Evolutionary conservation across 2,329 filamentous ascomycete genomes (phyloP), one percentile per base, ranked within the genome.

Genomic region (Trichoderma guizhouense): DNA sequence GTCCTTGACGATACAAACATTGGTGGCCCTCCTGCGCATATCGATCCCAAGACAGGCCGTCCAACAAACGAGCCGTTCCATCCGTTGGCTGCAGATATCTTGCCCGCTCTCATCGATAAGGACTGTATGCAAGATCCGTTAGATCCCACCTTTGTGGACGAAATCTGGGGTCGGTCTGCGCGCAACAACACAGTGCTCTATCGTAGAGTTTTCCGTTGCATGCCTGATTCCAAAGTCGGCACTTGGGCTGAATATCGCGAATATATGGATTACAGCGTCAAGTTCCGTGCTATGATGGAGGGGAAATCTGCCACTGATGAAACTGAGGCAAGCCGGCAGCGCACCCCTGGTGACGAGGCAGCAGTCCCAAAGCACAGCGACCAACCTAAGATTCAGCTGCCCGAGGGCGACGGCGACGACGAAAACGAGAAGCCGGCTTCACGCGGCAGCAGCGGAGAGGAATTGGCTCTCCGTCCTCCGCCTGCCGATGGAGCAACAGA

Each of bases 141-240:
- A 53, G 91, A 91, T 72, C 88, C 93, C 69, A 84, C 87, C 1
- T 99, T 99, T 82, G 93, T 93, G 79, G 89, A 96, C 60, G 93
- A 97, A 74, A 90, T 93, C 2, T 99, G 97, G 97, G 91, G 92
- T 75, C 87, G 90, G 21, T 90, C 94, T 68, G 96, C 96, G 1
- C 90, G 92, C 74, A 98, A 98, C 84, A 99, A 99, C 80, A 99
- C 96, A 3, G 95, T 94, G 79, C 88, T 99, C 62, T 99, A 93
- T 83, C 92, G 96, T 36, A 90, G 92, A 73, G 95, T 99, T 9
- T 99, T 99, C 84, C 91, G 95, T 61, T 98, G 95, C 81, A 97
- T 97, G 93, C 96, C 96, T 1, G 96, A 99, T 80, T 98, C 91
- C 66, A 94, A 98, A 78, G 96, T 97, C 30, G 91, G 90, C 74